These are phyloP conservation scores for Starmerella geochares DNA, from an alignment of 805 yeast genomes.

Conservation along the genomic window DNA sequence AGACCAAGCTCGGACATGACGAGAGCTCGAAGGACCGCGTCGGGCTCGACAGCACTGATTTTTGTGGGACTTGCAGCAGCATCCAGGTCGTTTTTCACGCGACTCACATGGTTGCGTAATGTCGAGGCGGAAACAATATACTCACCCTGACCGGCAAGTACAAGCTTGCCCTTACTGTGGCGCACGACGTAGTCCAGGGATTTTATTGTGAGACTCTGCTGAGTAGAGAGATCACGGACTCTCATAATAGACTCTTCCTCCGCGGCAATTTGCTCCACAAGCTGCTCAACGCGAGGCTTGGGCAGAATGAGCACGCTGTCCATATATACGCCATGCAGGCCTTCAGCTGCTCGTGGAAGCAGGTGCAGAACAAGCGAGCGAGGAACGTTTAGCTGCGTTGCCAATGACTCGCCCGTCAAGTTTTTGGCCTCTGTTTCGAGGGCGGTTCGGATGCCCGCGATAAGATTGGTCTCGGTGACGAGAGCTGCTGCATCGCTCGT, in stretches of 20 bases:
- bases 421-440: background rate
- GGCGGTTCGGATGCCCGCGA: background rate
- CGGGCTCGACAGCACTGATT: slow-evolving; percentile 12
- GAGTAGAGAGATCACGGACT: slow-evolving; percentile 10
- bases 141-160: slow-evolving; percentile 10
- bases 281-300: slow-evolving; percentile 1
- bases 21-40: slow-evolving; percentile 9
- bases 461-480: background rate
- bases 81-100: slow-evolving; percentile 8
- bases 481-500: background rate
- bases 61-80: slow-evolving; percentile 9
- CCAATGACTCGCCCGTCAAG: slow-evolving; percentile 2
- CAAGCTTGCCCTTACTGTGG: slow-evolving; percentile 5
- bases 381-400: background rate
- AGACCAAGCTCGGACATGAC: slow-evolving; percentile 11
- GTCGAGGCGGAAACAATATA: slow-evolving; percentile 14
- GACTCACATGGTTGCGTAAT: slow-evolving; percentile 6
- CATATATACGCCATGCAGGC: slow-evolving; percentile 1
- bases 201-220: slow-evolving; percentile 13
- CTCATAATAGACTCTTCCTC: background rate
- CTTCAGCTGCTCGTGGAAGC: background rate
- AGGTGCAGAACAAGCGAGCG: background rate
- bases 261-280: background rate
- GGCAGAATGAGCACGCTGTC: slow-evolving; percentile 6
- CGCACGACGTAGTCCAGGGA: slow-evolving; percentile 14